A percentile compares a stretch with the other conserved stretches of the same genome.
These are phyloP conservation scores for Niveomyces coronatus DNA, from an alignment of 2,329 filamentous ascomycete genomes.

Conservation along the genomic window DNA sequence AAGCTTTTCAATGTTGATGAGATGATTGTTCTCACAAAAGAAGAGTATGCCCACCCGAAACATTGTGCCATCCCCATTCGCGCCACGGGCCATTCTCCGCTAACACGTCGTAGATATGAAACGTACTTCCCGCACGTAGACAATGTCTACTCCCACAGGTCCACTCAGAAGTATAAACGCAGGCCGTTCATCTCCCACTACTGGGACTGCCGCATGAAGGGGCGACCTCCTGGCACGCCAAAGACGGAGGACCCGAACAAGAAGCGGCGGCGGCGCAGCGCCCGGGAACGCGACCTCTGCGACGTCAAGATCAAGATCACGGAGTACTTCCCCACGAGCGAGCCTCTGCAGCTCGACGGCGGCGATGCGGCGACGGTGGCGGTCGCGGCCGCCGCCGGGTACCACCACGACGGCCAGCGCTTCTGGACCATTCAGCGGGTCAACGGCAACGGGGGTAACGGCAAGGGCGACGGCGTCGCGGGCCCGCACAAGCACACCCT, in stretches of 20 bases:
- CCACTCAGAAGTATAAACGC: constrained; percentile 70
- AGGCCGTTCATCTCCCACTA: constrained; percentile 78
- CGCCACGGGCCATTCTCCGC: too few relatives aligned
- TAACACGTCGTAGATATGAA: constrained; percentile 46
- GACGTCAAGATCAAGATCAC: constrained; percentile 83
- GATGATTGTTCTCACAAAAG: constrained; percentile 59
- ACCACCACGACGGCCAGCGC: constrained; percentile 38
- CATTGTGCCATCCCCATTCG: too few relatives aligned
- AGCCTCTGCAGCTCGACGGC: constrained; percentile 21
- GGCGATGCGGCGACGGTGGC: constrained; percentile 9
- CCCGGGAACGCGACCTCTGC: constrained; percentile 68
- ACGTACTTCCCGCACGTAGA: constrained; percentile 77
- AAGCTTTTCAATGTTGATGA: constrained; percentile 68
- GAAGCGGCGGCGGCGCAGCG: constrained; percentile 69
- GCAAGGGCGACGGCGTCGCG: constrained; percentile 57
- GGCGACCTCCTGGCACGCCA: constrained; percentile 65
- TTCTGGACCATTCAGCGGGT: constrained; percentile 70
- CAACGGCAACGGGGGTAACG: constrained; percentile 66
- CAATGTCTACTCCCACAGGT: constrained; percentile 77
- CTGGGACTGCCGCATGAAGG: constrained; percentile 76
- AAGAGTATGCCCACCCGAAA: constrained; percentile 44
- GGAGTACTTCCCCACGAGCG: constrained; percentile 55
- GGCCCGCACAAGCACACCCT: constrained; percentile 67
- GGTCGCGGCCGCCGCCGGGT: constrained; percentile 16
- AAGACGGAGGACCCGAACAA: constrained; percentile 73